phyloP scores from a whole-genome alignment of 1,284 basidiomycete genomes.

The Schizophyllum commune region DNA sequence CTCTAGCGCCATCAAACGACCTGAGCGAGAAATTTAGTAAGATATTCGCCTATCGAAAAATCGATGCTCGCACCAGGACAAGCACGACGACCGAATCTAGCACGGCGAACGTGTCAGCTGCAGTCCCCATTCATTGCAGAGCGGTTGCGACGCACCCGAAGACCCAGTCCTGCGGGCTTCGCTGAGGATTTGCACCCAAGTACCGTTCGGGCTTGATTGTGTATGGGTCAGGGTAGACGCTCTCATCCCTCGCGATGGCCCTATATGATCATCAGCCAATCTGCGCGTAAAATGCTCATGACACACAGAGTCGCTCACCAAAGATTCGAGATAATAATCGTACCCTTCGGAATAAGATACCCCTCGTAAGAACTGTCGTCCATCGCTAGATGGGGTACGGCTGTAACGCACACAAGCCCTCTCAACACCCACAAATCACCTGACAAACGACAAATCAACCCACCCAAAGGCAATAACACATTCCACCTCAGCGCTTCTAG shows the following conservation, averaged over 20 bases:
- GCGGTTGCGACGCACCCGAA: slow-evolving; percentile 5
- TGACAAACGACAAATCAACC: background rate
- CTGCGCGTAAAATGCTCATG: background rate
- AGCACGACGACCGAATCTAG: background rate
- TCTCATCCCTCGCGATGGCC: slow-evolving; percentile 30
- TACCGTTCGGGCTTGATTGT: slow-evolving; percentile 19
- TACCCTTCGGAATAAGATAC: slow-evolving; percentile 14
- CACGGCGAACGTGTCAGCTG: background rate
- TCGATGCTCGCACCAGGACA: slow-evolving; percentile 2
- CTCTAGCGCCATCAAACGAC: slow-evolving; percentile 34
- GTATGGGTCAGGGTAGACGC: slow-evolving; percentile 23
- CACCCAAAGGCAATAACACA: slow-evolving; percentile 5
- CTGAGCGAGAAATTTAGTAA: slow-evolving; percentile 18
- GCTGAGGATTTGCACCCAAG: slow-evolving; percentile 19
- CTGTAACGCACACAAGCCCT: background rate
- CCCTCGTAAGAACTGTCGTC: slow-evolving; percentile 21
- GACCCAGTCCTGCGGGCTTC: slow-evolving; percentile 21
- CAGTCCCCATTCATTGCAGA: background rate
- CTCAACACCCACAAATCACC: too few relatives aligned
- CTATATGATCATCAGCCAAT: slow-evolving; percentile 14
- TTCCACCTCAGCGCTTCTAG: slow-evolving; percentile 14
- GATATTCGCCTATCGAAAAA: background rate
- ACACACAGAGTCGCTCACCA: background rate
- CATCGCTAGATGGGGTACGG: slow-evolving; percentile 14
- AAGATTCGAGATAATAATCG: slow-evolving; percentile 24